Percentiles rank a stretch among this genome's conserved stretches.
Conservation (phyloP, 805 yeast genomes). For the Saccharomyces mikatae region DNA sequence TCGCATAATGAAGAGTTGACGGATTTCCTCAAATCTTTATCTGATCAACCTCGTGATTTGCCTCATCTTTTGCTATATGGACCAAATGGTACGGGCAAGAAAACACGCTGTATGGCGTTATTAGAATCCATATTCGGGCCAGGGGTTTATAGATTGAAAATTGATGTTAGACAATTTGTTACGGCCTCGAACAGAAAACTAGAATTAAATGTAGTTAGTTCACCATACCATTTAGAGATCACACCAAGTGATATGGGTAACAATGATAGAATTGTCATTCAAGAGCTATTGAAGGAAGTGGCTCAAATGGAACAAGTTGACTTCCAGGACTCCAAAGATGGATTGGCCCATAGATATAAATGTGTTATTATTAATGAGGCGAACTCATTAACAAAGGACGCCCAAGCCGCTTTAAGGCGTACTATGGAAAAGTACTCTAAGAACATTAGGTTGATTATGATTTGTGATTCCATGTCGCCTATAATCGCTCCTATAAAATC, state of each 20-base stretch:
- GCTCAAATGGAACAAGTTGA: slow-evolving; percentile 97
- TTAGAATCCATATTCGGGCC: slow-evolving; percentile 74
- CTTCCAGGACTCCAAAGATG: slow-evolving; percentile 40
- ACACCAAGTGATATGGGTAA: slow-evolving; percentile 97
- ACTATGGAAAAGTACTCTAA: slow-evolving; percentile 93
- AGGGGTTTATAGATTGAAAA: slow-evolving; percentile 74
- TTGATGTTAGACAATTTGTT: slow-evolving; percentile 79
- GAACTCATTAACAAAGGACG: slow-evolving; percentile 81
- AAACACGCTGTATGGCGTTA: slow-evolving; percentile 80
- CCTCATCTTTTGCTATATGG: slow-evolving; percentile 93
- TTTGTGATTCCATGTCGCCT: slow-evolving; percentile 84
- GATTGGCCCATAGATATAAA: slow-evolving; percentile 51
- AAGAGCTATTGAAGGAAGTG: slow-evolving; percentile 84
- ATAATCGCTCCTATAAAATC: slow-evolving; percentile 92
- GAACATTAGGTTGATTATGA: slow-evolving; percentile 72
- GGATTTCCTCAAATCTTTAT: slow-evolving; percentile 45
- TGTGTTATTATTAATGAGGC: slow-evolving; percentile 88
- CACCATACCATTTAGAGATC: slow-evolving; percentile 84
- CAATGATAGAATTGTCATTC: slow-evolving; percentile 90
- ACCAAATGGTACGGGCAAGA: slow-evolving; percentile 95
- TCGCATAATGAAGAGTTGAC: slow-evolving; percentile 65
- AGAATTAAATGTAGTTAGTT: slow-evolving; percentile 88
- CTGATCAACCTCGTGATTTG: slow-evolving; percentile 46
- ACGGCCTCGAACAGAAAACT: slow-evolving; percentile 68
- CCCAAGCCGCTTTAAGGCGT: slow-evolving; percentile 90